Conservation (phyloP, 1,139 yeast species). For the Zygosaccharomyces sapae region DNA sequence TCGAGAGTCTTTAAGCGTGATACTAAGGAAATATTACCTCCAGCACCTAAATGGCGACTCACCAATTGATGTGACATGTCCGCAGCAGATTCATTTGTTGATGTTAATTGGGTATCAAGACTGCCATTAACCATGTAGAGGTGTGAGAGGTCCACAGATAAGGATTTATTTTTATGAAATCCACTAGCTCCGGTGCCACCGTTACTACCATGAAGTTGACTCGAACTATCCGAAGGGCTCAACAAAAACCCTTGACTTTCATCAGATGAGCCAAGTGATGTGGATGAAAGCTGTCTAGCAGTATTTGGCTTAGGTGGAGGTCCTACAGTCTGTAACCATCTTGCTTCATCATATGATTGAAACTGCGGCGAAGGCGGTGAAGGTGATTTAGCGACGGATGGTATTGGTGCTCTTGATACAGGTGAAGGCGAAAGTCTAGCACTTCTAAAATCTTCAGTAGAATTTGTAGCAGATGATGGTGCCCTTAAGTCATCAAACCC, state of each 20-base stretch:
- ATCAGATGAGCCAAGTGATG: slow-evolving; percentile 7
- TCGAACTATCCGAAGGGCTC: slow-evolving; percentile 6
- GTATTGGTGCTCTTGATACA: not conserved
- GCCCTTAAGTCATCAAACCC: slow-evolving; percentile 6
- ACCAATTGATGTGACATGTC: slow-evolving; percentile 39
- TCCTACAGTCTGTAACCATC: slow-evolving; percentile 11
- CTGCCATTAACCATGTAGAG: slow-evolving; percentile 37
- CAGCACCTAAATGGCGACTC: slow-evolving; percentile 51
- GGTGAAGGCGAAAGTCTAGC: slow-evolving; percentile 3
- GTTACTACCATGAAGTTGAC: slow-evolving; percentile 3
- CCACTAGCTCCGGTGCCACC: slow-evolving; percentile 10
- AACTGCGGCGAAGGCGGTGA: slow-evolving; percentile 2
- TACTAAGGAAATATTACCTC: slow-evolving; percentile 44
- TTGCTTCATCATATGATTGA: slow-evolving; percentile 1
- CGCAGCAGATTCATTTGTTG: slow-evolving; percentile 40
- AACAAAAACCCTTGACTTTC: slow-evolving; percentile 8
- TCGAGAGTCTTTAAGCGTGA: slow-evolving; percentile 86
- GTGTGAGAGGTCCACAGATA: slow-evolving; percentile 41
- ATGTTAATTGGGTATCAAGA: slow-evolving; percentile 37
- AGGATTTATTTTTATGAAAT: slow-evolving; percentile 22
- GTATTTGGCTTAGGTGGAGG: slow-evolving; percentile 8
- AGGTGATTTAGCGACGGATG: not conserved
- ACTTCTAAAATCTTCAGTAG: slow-evolving; percentile 2
- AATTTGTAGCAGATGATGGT: slow-evolving; percentile 1
- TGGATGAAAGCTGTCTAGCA: slow-evolving; percentile 2